Evolutionary conservation across 2,329 filamentous ascomycete species (phyloP), one percentile per base, ranked within the genome.

Genomic region (Hypomyces perniciosus): DNA sequence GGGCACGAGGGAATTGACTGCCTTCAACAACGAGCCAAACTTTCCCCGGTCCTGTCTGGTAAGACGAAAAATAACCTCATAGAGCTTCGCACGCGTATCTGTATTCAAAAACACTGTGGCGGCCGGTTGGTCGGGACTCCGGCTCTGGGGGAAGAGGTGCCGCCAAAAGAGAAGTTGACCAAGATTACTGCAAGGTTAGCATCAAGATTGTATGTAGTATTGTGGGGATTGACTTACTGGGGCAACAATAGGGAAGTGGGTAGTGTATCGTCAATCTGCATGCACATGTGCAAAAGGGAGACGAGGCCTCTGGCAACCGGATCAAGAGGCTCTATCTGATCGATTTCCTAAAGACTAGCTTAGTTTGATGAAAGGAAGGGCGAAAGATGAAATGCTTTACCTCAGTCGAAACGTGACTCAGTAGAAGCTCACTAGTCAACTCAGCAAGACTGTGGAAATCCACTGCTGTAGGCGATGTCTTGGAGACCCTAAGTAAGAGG

Each of bases 81-180:
- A 82, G 6, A 90, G 67, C 55, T 77, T 76, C 27, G 72, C 69
- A 28, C 86, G 76, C 7, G 83, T 84, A 31, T 72, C 61, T 2
- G 68, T 65, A 53, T 81, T 74, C 44, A 88, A 70, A 5, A 81
- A 60, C 28, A 73, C 68, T 7, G 41, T 67, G 20, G 63, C 72
- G 52, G 66, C 70, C 44, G 53, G 66, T 29, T 59, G 62, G 52
- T 48, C 60, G 54, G 30, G 54, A 28, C 55, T 63, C 56, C 66
- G 65, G n/a, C 69, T 62, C 1, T 75, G 72, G 0, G 86, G 85
- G 57, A 89, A 89, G 1, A 90, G 70, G 59, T 86, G 84, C 50
- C 72, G 78, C 61, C 75, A 79, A 57, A 90, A 81, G 20, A 20
- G 20, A 20, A 20, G 20, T 20, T 20, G 20, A 20, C 20, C 1